Base-by-base conservation (phyloP, 2,329 filamentous ascomycete species). In the Scleromitrula shiraiana region DNA sequence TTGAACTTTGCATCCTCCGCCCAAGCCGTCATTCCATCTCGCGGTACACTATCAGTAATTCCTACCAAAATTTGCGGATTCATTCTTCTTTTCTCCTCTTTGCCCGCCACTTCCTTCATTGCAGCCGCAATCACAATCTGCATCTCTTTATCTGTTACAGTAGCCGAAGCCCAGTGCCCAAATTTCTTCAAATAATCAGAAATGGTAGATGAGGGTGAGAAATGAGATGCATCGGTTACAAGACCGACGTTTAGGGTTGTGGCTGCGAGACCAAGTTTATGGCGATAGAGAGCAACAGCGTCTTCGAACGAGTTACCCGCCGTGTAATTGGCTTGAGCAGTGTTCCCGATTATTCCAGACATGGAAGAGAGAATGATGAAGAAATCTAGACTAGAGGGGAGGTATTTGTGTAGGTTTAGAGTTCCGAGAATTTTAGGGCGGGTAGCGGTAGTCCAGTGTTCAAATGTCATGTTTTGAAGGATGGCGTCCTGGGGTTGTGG, bases 391-490 rank as follows among this genome's bases (percentile, higher is more conserved):
- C n/a, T 29, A 12, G 26, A 29, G 26, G 26, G 26, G 26, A 36
- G 30, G 3, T 17, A 3, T n/a, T 51, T 63, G 57, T 78, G 74
- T 43, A 78, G 67, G 59, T 79, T 78, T 69, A 71, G 74, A 2
- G 70, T 72, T 5, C 73, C 75, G 4, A 70, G 64, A 0, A 76
- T 71, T 59, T 79, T 80, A 51, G 75, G 74, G 9, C 65, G 62
- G 1, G 75, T 67, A 12, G 26, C 26, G 26, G 7, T 7, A 12
- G 7, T 29, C 26, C 26, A 29, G 26, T 29, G 7, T 29, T 29
- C 26, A 29, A 29, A 29, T 12, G 7, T 29, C 26, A 29, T 29
- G 26, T 29, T 29, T 29, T 29, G 26, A 12, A 29, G 26, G 26
- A 29, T 29, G 26, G 26, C 26, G 26, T 29, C 26, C 26, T 29